A percentile compares a stretch with the other conserved stretches of the same genome.
Evolutionary conservation across 331 rosid genomes (phyloP).

Genomic region (Prunus yedoensis): DNA sequence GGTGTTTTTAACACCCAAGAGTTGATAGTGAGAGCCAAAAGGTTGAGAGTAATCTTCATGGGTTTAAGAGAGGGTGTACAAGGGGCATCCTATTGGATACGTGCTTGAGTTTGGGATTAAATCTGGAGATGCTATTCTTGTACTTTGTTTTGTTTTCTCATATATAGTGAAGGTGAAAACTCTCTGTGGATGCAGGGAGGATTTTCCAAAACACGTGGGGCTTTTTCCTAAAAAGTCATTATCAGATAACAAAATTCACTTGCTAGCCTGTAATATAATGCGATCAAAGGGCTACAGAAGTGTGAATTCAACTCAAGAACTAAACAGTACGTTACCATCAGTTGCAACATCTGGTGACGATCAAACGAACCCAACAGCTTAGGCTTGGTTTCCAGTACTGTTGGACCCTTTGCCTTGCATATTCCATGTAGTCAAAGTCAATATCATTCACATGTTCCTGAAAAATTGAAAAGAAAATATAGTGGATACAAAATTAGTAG

Average conservation of each 20-base stretch:
- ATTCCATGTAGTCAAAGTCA: slow-evolving; percentile 68
- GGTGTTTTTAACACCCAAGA: too few relatives aligned
- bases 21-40: too few relatives aligned
- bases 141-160: too few relatives aligned
- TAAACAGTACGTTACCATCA: slow-evolving; percentile 20
- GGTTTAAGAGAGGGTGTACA: too few relatives aligned
- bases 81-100: too few relatives aligned
- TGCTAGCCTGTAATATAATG: background rate
- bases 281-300: background rate
- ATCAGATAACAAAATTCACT: background rate
- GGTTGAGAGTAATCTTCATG: too few relatives aligned
- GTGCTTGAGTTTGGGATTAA: too few relatives aligned
- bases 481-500: background rate
- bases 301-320: slow-evolving; percentile 3
- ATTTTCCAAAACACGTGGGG: background rate
- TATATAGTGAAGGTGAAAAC: too few relatives aligned
- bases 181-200: background rate
- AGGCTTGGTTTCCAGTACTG: slow-evolving; percentile 58
- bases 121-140: too few relatives aligned
- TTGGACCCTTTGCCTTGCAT: slow-evolving; percentile 75
- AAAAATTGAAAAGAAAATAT: background rate
- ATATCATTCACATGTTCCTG: slow-evolving; percentile 80
- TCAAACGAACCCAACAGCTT: slow-evolving; percentile 30
- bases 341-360: slow-evolving; percentile 13
- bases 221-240: background rate